These are phyloP conservation scores for Lycium ferocissimum DNA, from an alignment of 257 asterid genomes.

Conservation along the genomic window DNA sequence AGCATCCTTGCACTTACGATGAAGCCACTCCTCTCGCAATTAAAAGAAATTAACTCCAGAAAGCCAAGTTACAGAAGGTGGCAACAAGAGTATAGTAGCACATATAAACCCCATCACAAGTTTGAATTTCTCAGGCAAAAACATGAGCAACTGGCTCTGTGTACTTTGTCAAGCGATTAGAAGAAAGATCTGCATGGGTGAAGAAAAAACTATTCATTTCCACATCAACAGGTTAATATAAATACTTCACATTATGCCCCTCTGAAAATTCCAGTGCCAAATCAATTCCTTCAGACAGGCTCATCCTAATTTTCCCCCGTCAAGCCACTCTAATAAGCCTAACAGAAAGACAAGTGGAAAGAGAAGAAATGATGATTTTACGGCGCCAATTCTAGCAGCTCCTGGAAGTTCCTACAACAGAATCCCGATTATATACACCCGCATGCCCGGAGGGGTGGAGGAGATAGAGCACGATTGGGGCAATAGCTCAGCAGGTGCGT, in stretches of 20 bases:
- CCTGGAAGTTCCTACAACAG: neutral
- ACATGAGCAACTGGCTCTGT: neutral
- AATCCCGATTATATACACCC: slow-evolving; percentile 2
- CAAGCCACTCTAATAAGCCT: neutral
- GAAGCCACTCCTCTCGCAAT: too few relatives aligned
- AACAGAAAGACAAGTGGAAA: neutral
- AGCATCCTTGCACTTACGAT: too few relatives aligned
- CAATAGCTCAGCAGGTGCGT: neutral
- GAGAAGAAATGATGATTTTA: neutral
- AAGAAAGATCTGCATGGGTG: neutral
- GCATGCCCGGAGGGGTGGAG: neutral
- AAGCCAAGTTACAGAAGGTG: neutral
- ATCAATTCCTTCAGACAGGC: neutral
- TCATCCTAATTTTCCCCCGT: neutral
- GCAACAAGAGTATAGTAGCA: neutral
- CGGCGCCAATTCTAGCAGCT: neutral
- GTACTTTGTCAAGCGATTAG: slow-evolving; percentile 6
- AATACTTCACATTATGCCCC: neutral
- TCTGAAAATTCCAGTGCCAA: neutral
- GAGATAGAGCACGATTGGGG: neutral
- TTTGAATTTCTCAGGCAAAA: too few relatives aligned
- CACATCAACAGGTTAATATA: neutral
- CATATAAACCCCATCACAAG: too few relatives aligned
- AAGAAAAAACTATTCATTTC: neutral
- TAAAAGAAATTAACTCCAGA: too few relatives aligned